These are phyloP conservation scores for Entomortierella parvispora DNA, from an alignment of 192 early-diverging fungal species.

Conservation along the genomic window DNA sequence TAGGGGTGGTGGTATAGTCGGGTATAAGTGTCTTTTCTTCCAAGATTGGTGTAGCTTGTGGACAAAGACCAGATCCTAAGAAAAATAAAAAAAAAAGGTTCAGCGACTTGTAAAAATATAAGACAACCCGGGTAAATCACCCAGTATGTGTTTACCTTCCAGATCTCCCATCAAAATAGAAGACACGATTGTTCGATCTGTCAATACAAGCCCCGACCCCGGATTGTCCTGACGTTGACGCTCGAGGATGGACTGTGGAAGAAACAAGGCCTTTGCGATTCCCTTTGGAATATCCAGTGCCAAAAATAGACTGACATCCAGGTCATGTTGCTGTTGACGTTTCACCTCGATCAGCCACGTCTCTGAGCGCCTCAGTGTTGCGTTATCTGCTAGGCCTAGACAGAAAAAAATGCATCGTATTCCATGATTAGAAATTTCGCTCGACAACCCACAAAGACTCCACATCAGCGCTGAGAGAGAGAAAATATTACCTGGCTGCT, in stretches of 20 bases:
- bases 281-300: slow-evolving; percentile 31
- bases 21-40: not conserved
- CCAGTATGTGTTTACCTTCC: slow-evolving; percentile 3
- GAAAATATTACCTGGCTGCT: slow-evolving; percentile 21
- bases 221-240: not conserved
- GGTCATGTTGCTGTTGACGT: slow-evolving; percentile 1
- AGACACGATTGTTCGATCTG: slow-evolving; percentile 14
- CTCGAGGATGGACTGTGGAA: slow-evolving; percentile 29
- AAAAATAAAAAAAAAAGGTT: not conserved
- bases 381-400: slow-evolving; percentile 6
- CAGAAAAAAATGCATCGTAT: not conserved
- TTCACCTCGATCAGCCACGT: slow-evolving; percentile 38
- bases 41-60: not conserved
- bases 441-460: too few species aligned
- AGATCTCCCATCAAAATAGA: slow-evolving; percentile 27
- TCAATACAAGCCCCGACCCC: slow-evolving; percentile 18
- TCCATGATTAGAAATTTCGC: too few species aligned
- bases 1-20: not conserved
- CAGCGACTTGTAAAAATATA: not conserved
- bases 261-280: slow-evolving; percentile 19
- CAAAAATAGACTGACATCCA: slow-evolving; percentile 24
- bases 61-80: slow-evolving; percentile 26
- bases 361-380: slow-evolving; percentile 17
- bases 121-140: not conserved
- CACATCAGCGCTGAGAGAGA: not conserved